Conservation (phyloP, 768 basidiomycete species). For the Fistulinella prunicolor region DNA sequence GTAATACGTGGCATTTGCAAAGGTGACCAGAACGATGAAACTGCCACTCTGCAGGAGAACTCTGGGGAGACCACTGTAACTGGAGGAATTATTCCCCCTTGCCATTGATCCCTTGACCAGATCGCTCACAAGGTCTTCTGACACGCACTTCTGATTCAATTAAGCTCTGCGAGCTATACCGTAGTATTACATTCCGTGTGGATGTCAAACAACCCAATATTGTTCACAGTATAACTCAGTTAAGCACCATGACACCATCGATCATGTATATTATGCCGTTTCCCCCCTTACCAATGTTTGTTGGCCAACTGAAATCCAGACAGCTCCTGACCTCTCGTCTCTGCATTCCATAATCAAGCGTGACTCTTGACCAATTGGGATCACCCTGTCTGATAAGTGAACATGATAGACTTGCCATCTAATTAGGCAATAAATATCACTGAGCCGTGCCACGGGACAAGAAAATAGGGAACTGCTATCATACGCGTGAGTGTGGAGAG, state of each 20-base stretch:
- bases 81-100: too few species aligned
- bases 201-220: not conserved
- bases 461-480: slow-evolving; percentile 43
- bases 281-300: slow-evolving; percentile 30
- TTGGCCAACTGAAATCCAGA: not conserved
- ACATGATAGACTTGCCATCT: slow-evolving; percentile 53
- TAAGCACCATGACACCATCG: slow-evolving; percentile 35
- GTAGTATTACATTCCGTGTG: not conserved
- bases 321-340: slow-evolving; percentile 51
- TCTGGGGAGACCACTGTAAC: too few species aligned
- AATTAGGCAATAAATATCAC: slow-evolving; percentile 57
- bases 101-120: too few species aligned
- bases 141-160: slow-evolving; percentile 11
- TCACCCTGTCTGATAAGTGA: too few species aligned
- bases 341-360: slow-evolving; percentile 51
- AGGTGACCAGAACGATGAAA: too few species aligned
- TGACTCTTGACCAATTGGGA: slow-evolving; percentile 60
- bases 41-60: too few species aligned
- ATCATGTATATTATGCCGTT: slow-evolving; percentile 46
- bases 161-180: too few species aligned
- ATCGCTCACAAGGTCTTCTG: too few species aligned
- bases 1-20: too few species aligned
- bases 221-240: slow-evolving; percentile 5
- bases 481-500: not conserved
- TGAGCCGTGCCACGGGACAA: slow-evolving; percentile 35